These are phyloP conservation scores for Periconia digitata DNA, from an alignment of 2,329 filamentous ascomycete genomes.

Conservation along the genomic window DNA sequence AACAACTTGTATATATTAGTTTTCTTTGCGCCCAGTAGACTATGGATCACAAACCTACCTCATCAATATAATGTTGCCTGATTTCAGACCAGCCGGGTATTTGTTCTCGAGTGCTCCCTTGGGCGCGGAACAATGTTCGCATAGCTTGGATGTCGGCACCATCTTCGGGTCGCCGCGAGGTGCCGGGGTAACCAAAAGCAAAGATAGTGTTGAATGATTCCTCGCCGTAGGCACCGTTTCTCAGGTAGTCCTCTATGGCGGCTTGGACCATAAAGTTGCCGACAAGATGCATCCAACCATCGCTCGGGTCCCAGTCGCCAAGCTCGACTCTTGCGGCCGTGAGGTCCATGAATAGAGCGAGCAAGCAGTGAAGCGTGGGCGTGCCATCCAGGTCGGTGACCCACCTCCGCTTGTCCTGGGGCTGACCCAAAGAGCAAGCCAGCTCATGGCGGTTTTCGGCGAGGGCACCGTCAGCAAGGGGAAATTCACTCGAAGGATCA, in stretches of 20 bases:
- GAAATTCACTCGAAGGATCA: slow-evolving; percentile 29
- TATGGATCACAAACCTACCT: slow-evolving; percentile 13
- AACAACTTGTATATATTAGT: slow-evolving; percentile 18
- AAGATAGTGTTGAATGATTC: slow-evolving; percentile 49
- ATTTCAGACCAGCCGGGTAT: slow-evolving; percentile 41
- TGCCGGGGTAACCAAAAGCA: slow-evolving; percentile 46
- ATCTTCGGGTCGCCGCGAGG: slow-evolving; percentile 21
- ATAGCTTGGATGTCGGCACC: slow-evolving; percentile 32
- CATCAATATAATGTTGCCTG: slow-evolving; percentile 36
- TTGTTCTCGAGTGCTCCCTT: slow-evolving; percentile 29
- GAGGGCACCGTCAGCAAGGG: slow-evolving; percentile 27
- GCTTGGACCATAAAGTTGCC: slow-evolving; percentile 54
- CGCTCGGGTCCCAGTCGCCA: slow-evolving; percentile 37
- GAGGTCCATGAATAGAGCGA: slow-evolving; percentile 56
- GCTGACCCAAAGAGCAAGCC: slow-evolving; percentile 28
- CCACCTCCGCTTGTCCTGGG: slow-evolving; percentile 23
- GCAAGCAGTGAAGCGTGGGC: slow-evolving; percentile 42
- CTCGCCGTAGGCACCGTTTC: slow-evolving; percentile 39
- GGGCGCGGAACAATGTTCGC: slow-evolving; percentile 39
- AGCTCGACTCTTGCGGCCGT: slow-evolving; percentile 43
- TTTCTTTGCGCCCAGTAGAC: not conserved
- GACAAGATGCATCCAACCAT: slow-evolving; percentile 50
- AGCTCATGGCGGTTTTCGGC: slow-evolving; percentile 30
- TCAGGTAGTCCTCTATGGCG: slow-evolving; percentile 51
- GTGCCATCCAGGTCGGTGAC: slow-evolving; percentile 42